Conservation (phyloP, 208 protist genomes). For the Acanthamoeba sp. region DNA sequence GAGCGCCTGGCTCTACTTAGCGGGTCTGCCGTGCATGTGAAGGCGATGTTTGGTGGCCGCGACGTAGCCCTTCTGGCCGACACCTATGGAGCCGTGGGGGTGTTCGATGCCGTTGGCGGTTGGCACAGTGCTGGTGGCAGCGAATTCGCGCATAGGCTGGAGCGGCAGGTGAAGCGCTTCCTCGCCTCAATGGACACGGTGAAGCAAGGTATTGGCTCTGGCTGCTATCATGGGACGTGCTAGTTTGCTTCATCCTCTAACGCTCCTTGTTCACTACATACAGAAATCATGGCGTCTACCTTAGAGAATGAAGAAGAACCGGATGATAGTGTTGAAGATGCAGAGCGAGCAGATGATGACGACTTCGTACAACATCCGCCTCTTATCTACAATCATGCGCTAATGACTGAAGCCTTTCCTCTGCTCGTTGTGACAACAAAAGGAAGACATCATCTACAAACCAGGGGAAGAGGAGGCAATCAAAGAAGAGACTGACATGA, state of each 20-base stretch:
- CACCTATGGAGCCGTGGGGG: neutral
- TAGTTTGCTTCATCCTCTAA: neutral
- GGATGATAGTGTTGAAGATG: constrained; percentile 36
- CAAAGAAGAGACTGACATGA: neutral
- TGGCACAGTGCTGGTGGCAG: constrained; percentile 9
- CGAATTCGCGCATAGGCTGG: neutral
- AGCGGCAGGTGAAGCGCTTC: neutral
- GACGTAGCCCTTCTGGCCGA: constrained; percentile 38
- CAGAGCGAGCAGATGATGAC: neutral
- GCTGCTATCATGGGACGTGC: too few relatives aligned
- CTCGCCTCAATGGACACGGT: neutral
- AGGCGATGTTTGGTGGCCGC: neutral
- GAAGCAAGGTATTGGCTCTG: neutral
- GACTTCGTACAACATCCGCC: neutral
- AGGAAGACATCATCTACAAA: constrained; percentile 21
- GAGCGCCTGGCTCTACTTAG: neutral
- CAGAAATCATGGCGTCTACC: neutral
- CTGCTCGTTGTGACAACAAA: too few relatives aligned
- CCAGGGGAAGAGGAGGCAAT: neutral
- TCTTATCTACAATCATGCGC: neutral
- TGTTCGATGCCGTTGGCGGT: constrained; percentile 41
- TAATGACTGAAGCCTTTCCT: neutral
- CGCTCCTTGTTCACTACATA: neutral
- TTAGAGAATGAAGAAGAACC: neutral
- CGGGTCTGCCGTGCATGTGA: neutral